These are phyloP conservation scores for Lepidium aucheri DNA, from an alignment of 345 rosid genomes.

Conservation along the genomic window DNA sequence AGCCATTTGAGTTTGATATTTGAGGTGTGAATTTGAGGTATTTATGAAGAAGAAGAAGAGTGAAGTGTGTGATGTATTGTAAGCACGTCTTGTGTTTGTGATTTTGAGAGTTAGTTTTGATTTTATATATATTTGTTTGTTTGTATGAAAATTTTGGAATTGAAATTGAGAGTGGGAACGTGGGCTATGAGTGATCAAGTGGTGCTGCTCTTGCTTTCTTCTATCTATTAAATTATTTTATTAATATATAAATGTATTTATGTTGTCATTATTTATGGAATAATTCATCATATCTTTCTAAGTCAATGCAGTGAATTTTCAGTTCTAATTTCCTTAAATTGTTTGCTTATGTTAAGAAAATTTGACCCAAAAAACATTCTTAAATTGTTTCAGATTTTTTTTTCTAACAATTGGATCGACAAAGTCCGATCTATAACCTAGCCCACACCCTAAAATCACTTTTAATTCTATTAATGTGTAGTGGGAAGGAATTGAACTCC, in stretches of 20 bases:
- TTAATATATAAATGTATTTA: neutral
- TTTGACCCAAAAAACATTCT: too few species aligned
- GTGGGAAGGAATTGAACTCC: too few species aligned
- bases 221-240: slow-evolving; percentile 11
- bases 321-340: neutral
- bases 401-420: too few species aligned
- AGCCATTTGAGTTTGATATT: slow-evolving; percentile 27
- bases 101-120: neutral
- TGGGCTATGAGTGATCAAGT: slow-evolving; percentile 34
- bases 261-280: slow-evolving; percentile 13
- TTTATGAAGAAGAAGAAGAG: slow-evolving; percentile 17
- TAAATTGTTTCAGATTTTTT: too few species aligned
- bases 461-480: too few species aligned
- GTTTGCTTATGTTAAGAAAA: neutral
- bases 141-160: slow-evolving; percentile 14
- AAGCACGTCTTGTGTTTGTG: slow-evolving; percentile 28
- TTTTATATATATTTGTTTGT: neutral
- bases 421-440: too few species aligned
- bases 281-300: neutral
- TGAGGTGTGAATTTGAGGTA: neutral
- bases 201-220: slow-evolving; percentile 32
- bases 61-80: slow-evolving; percentile 33
- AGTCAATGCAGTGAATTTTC: slow-evolving; percentile 20
- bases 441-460: too few species aligned
- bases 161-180: slow-evolving; percentile 30